Evolutionary conservation across 1,139 yeast genomes (phyloP), one percentile per base, ranked within the genome.

Genomic region (Geotrichum restrictum): DNA sequence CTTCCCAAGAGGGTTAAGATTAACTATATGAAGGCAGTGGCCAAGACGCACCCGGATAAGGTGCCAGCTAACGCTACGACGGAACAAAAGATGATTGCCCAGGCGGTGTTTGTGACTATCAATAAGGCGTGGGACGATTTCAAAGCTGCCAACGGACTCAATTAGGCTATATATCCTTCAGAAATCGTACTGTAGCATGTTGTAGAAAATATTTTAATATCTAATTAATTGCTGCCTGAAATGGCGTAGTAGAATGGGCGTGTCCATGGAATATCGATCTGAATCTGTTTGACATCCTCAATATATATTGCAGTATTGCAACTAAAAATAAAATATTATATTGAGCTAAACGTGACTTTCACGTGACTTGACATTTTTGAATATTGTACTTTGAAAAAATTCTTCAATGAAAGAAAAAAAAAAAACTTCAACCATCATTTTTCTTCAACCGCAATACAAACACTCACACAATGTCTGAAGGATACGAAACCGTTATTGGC

Each of bases 11-110:
- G 86, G 65, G 98, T 91, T 43, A 91, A 93, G 67, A 73, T 91
- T 45, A 76, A 76, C 33, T 94, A 93, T 68, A 80, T 94, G 91
- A 93, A 88, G 68, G 98, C 96, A 0, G 94, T 89, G 41, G 83
- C 96, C 33, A 81, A 84, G 60, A 88, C 94, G 4, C 99, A 94
- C 65, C 98, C 98, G 0, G 98, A 94, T 68, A 94, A 94, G 68
- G 72, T 89, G 39, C 74, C 81, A 3, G 73, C 75, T 33, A 62
- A 63, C 21, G 77, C 81, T 1, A 70, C 82, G 7, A 72, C 81
- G n/a, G 93, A 88, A 61, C 80, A 81, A 56, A 84, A 84, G 65
- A 80, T 91, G 84, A 74, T 91, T 49, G 94, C 98, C 32, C 93
- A 89, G 62, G 82, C 83, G 8, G 94, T 93, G 0, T 94, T 94